phyloP scores from a whole-genome alignment of 2,329 filamentous ascomycete genomes.

The Rhynchosporium agropyri region DNA sequence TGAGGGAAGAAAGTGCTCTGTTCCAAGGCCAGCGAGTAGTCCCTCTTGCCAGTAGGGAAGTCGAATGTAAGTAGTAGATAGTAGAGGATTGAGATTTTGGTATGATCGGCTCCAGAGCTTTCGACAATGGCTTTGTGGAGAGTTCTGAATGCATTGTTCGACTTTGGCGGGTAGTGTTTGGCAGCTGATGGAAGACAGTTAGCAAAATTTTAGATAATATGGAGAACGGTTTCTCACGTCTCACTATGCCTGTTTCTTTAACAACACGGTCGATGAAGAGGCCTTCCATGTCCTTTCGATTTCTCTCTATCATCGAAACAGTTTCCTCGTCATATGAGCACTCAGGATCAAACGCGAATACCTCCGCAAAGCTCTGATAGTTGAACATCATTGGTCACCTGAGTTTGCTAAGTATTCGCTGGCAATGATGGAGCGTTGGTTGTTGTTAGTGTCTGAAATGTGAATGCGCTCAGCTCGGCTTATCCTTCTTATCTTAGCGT shows the following conservation, averaged over 20 bases:
- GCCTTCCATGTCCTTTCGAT: slow-evolving; percentile 69
- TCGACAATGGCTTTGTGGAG: slow-evolving; percentile 72
- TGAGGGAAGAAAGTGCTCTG: slow-evolving; percentile 66
- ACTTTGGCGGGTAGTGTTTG: slow-evolving; percentile 74
- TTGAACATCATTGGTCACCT: slow-evolving; percentile 55
- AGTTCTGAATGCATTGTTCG: slow-evolving; percentile 65
- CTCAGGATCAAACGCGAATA: slow-evolving; percentile 64
- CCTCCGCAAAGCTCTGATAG: slow-evolving; percentile 66
- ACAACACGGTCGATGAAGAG: slow-evolving; percentile 83
- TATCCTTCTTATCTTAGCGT: slow-evolving; percentile 35
- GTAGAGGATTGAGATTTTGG: slow-evolving; percentile 82
- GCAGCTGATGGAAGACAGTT: slow-evolving; percentile 46
- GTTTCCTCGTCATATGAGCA: slow-evolving; percentile 64
- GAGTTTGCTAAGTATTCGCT: neutral
- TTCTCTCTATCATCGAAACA: slow-evolving; percentile 64
- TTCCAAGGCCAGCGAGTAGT: slow-evolving; percentile 60
- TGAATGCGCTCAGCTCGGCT: slow-evolving; percentile 4
- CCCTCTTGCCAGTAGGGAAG: slow-evolving; percentile 45
- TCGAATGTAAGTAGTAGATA: slow-evolving; percentile 78
- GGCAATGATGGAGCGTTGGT: neutral
- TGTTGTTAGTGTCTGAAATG: neutral
- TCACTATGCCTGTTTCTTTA: slow-evolving; percentile 67
- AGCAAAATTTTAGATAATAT: neutral
- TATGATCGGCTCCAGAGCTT: slow-evolving; percentile 66
- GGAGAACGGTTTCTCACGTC: slow-evolving; percentile 54